Base-by-base conservation (phyloP, 305 asterid species). In the Ilex paraguariensis region DNA sequence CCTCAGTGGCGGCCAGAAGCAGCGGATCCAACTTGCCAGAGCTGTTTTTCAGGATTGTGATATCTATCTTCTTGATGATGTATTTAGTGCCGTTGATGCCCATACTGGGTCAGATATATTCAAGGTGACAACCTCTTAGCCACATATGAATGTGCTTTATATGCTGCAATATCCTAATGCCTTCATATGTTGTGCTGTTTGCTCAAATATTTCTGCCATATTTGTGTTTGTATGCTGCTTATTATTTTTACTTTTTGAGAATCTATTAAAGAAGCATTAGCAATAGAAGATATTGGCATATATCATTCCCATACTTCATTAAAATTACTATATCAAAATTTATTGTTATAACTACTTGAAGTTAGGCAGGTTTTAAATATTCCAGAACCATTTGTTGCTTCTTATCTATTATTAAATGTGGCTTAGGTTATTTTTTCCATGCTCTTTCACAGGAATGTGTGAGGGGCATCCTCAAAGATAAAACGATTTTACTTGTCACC, bases 401-500 rank as follows among this genome's bases (percentile, higher is more conserved):
- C 1, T 50, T 46, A 21, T 48, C 50, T 10, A 42, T 6, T 45
- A 30, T 56, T 13, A 28, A 21, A 7, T 46, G 40, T 7, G 13
- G 32, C 54, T 57, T 46, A 57, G 58, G 6, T 54, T 50, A 3
- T 42, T 11, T 46, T 46, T 46, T 46, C n/a, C 31, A 7, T 52
- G 13, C 32, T 65, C 55, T 71, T 65, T 52, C 76, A 71, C 86
- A 93, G 99, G 96, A 94, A 73, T 88, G 98, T 55, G 84, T 91
- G 44, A 81, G 95, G 69, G 96, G 99, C 70, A 75, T 75, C 62
- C 96, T 90, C 15, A 77, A 78, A 70, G 82, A 65, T 76, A 94
- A 94, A 81, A 94, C 99, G 15, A 61, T 87, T 45, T 59, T 94
- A 57, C 95, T 94, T 30, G 99, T 94, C 10, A 94, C 99, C 0